These are phyloP conservation scores for Pseudovirgaria hyperparasitica DNA, from an alignment of 2,329 filamentous ascomycete species.

Conservation along the genomic window DNA sequence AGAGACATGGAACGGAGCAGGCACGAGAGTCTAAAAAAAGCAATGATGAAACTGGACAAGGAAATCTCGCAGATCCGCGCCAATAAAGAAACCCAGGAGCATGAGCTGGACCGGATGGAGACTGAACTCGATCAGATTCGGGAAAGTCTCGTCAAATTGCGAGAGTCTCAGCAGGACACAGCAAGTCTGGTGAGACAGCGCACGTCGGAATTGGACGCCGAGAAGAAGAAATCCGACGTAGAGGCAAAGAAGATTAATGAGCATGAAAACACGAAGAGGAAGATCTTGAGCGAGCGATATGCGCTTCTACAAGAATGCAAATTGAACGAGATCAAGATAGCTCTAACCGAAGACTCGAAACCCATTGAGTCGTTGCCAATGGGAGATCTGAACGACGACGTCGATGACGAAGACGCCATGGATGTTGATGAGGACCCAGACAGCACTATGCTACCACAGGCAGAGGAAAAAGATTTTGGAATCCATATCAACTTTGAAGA, in stretches of 20 bases:
- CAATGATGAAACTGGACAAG: too few species aligned
- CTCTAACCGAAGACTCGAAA: slow-evolving; percentile 57
- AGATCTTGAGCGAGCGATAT: slow-evolving; percentile 72
- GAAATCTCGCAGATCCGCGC: slow-evolving; percentile 51
- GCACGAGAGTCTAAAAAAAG: too few species aligned
- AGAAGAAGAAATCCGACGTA: too few species aligned
- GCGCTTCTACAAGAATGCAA: slow-evolving; percentile 77
- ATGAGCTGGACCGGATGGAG: slow-evolving; percentile 56
- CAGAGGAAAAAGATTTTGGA: slow-evolving; percentile 69
- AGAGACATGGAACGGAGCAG: too few species aligned
- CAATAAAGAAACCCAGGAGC: slow-evolving; percentile 63
- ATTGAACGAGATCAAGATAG: slow-evolving; percentile 82
- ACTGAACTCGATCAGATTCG: slow-evolving; percentile 67
- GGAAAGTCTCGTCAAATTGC: slow-evolving; percentile 57
- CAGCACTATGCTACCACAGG: slow-evolving; percentile 33
- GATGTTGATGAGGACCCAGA: slow-evolving; percentile 62
- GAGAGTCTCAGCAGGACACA: slow-evolving; percentile 53
- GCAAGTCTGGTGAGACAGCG: slow-evolving; percentile 64
- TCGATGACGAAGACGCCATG: slow-evolving; percentile 72
- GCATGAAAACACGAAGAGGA: too few species aligned
- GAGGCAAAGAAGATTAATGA: too few species aligned
- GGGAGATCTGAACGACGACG: slow-evolving; percentile 55
- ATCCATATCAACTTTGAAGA: slow-evolving; percentile 78
- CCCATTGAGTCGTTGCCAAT: slow-evolving; percentile 72
- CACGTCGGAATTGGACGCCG: too few species aligned